Evolutionary conservation across 805 yeast genomes (phyloP), one percentile per base, ranked within the genome.

Genomic region (Pichia kluyveri): DNA sequence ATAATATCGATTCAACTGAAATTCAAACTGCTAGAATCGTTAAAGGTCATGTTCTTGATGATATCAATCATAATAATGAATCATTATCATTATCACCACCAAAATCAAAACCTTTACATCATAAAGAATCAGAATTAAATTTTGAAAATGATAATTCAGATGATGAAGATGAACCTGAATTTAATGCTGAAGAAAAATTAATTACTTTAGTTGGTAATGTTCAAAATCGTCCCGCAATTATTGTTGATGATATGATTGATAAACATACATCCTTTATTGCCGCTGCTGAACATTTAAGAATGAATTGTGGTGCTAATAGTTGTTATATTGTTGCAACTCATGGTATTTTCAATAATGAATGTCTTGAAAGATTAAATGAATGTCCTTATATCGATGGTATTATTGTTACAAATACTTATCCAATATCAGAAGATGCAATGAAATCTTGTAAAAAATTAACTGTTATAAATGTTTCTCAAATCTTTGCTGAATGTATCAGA

Each of bases 191-290:
- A 65, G 98, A 91, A 67, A 90, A 88, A 67, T 77, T 91, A 60
- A 93, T 93, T 62, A 93, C 99, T 14, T 75, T 93, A 48, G 99
- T 93, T 41, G 99, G 99, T 52, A 95, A 91, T 63, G 99, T 93
- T 44, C 81, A 86, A 55, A 84, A 81, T 57, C 86, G 86, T 66
- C 86, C 95, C 8, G 98, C 97, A 18, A 86, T 93, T 56, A 86
- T 93, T 51, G 74, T 93, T 50, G 99, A 93, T 69, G 99, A 93
- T 65, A 87, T 93, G 95, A 84, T 93, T 59, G 99, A 93, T 64
- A 88, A 93, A 63, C 96, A 96, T 41, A 82, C 83, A 54, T 81
- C 95, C 10, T 91, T 90, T 63, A 85, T 93, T 54, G 91, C 97
- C 31, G 99, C 99, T 40, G 99, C 99, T 34, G 99, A 93, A 69